phyloP scores from a whole-genome alignment of 2,329 filamentous ascomycete genomes.

The Aspergillus sclerotialis region DNA sequence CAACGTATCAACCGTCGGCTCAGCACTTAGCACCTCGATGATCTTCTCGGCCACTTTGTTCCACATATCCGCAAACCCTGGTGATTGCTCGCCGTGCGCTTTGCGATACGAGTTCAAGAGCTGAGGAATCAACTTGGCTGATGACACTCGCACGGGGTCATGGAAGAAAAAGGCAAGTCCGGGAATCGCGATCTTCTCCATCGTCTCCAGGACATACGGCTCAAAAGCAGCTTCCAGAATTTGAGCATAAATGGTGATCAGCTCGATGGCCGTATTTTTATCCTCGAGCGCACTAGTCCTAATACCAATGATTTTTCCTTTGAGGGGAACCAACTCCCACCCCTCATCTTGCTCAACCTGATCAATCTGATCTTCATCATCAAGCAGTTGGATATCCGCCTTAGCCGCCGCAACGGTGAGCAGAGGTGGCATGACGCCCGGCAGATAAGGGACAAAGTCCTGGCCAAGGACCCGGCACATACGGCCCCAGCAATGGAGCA shows the following conservation, averaged over 20 bases:
- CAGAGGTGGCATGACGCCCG: constrained; percentile 88
- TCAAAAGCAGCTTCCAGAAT: constrained; percentile 91
- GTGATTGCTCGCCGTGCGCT: constrained; percentile 72
- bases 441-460: constrained; percentile 88
- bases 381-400: constrained; percentile 91
- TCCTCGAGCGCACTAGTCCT: constrained; percentile 95
- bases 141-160: constrained; percentile 90
- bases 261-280: constrained; percentile 99
- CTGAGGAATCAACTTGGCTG: constrained; percentile 88
- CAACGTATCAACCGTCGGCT: constrained; percentile 91
- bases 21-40: constrained; percentile 84
- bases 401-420: constrained; percentile 88
- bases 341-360: constrained; percentile 90
- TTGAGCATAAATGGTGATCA: constrained; percentile 94
- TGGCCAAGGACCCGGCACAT: constrained; percentile 92
- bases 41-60: constrained; percentile 78
- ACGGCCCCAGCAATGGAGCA: constrained; percentile 97
- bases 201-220: constrained; percentile 82
- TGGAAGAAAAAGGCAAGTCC: constrained; percentile 98
- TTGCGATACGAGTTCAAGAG: constrained; percentile 92
- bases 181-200: constrained; percentile 93
- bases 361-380: constrained; percentile 90
- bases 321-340: constrained; percentile 94
- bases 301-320: constrained; percentile 97
- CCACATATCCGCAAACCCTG: constrained; percentile 78